Evolutionary conservation across 768 basidiomycete genomes (phyloP), one percentile per base, ranked within the genome.

Genomic region (Tylopilus plumbeoviolaceoides): DNA sequence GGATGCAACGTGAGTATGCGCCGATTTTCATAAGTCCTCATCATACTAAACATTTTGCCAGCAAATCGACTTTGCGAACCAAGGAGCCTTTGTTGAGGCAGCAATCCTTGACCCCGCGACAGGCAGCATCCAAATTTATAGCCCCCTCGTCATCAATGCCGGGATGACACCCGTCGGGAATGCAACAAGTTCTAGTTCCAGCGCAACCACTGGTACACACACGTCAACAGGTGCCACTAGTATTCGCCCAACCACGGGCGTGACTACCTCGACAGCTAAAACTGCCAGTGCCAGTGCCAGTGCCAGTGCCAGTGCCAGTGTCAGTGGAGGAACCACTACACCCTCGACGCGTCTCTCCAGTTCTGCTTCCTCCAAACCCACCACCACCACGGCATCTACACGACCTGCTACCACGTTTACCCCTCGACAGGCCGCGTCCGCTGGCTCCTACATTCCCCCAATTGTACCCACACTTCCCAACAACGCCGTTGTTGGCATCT

Each of bases 91-190:
- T 20, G 64, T 67, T 5, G 64, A 66, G 42, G 64, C 66, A 1
- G 65, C 58, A n/a, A 67, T 66, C 30, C 55, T 67, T 14, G 64
- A 67, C 51, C 65, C 65, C 3, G 55, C 63, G 5, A 67, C 64
- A 15, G 65, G 64, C 17, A 41, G 33, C 18, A 60, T 66, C 21
- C 57, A 67, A 27, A 66, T 67, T 12, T 65, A 65, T 23, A 64
- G 4, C 44, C 64, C 64, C 20, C 66, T 65, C n/a, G 64, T 65
- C 18, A 67, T 65, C 49, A 65, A 65, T 47, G 56, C 60, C 1
- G 64, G 64, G n/a, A 66, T 66, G 64, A 46, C 20, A 7, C 50
- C 63, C 23, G 30, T 54, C 18, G 62, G 49, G 20, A 56, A 55
- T 44, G 35, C 18, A 18, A 42, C 41, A 4, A 25, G 47, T 39